Evolutionary conservation across 306 rosid genomes (phyloP).

Genomic region (Cicer yamashitae): DNA sequence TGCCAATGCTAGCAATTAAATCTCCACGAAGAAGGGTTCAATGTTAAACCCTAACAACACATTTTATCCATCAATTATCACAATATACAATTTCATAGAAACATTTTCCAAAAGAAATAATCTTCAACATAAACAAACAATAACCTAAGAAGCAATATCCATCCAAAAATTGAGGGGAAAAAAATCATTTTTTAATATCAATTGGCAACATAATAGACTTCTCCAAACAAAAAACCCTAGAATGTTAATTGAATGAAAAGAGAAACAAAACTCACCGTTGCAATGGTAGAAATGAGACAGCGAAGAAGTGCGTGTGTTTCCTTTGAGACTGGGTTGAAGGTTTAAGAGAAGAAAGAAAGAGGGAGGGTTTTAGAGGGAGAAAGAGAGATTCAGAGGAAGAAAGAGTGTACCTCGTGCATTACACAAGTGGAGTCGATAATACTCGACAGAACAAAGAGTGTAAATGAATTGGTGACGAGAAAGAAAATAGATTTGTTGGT

Average conservation of each 20-base stretch:
- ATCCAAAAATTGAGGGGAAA: no score
- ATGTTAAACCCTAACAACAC: conserved; percentile 38
- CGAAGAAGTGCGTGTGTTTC: conserved; percentile 26
- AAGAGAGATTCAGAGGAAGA: conserved; percentile 1
- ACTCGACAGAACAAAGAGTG: no score
- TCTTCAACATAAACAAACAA: neutral
- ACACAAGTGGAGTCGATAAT: neutral
- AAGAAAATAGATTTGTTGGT: no score
- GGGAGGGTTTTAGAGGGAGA: conserved; percentile 23
- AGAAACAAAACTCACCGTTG: conserved; percentile 50
- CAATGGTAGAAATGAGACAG: conserved; percentile 22
- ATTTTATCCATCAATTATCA: conserved; percentile 12
- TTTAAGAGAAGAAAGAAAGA: conserved; percentile 8
- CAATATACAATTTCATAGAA: neutral
- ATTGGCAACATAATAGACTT: neutral
- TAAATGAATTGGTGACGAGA: no score
- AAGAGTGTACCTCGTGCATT: neutral
- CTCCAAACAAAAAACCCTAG: conserved; percentile 35
- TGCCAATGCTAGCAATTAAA: neutral
- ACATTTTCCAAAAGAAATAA: neutral
- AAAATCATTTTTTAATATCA: neutral
- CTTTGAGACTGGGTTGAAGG: conserved; percentile 26
- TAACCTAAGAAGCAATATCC: neutral
- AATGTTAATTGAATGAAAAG: neutral
- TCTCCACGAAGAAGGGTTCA: neutral